Evolutionary conservation across 2,329 filamentous ascomycete genomes (phyloP).

Genomic region (Sporothrix euskadiensis): DNA sequence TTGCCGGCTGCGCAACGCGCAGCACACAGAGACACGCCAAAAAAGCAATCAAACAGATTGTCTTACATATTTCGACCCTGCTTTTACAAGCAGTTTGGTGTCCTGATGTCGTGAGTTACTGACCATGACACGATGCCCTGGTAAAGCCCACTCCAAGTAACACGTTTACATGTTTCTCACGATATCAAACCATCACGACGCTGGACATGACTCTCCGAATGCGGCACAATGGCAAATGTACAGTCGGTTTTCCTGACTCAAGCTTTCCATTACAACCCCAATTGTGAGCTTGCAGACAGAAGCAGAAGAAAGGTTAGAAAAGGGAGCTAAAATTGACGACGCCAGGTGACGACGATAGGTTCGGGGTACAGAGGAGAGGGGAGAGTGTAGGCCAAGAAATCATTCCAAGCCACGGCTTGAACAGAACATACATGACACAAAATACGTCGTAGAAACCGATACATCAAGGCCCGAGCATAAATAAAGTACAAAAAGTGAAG

Average conservation of each 20-base stretch:
- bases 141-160: not conserved
- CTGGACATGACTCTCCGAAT: not conserved
- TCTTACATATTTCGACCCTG: not conserved
- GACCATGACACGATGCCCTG: not conserved
- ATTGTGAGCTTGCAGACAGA: not conserved
- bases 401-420: not conserved
- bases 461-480: not conserved
- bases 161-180: not conserved
- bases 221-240: not conserved
- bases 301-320: not conserved
- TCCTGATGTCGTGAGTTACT: not conserved
- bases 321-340: not conserved
- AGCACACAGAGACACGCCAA: not conserved
- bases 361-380: not conserved
- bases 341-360: not conserved
- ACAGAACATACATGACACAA: not conserved
- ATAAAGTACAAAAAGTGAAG: not conserved
- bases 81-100: not conserved
- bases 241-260: not conserved
- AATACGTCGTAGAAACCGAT: not conserved
- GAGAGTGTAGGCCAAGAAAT: not conserved
- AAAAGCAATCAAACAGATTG: not conserved
- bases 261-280: not conserved
- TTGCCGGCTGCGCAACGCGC: not conserved
- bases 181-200: not conserved